Evolutionary conservation across 495 filamentous ascomycete species (phyloP), one percentile per base, ranked within the genome.

Genomic region (Aspergillus diversus): DNA sequence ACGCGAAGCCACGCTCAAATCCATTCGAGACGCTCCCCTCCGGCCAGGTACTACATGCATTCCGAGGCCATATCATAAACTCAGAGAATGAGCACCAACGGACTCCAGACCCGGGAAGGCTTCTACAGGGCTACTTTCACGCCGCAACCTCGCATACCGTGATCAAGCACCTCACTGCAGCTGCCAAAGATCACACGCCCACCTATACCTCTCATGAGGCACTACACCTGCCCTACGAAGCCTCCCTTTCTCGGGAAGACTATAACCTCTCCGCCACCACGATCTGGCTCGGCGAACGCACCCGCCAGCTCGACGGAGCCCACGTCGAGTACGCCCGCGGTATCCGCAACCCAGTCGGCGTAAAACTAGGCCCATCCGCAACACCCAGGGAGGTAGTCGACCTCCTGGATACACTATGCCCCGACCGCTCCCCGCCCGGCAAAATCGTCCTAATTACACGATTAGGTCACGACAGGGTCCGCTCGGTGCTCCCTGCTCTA

Each of bases 11-110:
- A 13, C 59, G 59, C 4, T 62, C 59, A 6, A 55, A 54, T 15
- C 51, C 59, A 9, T 54, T 55, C n/a, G 59, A 62, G 51, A 62
- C 51, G 31, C 33, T 62, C 15, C 21, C 35, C 5, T 54, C 52
- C 4, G 59, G 59, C 15, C 31, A 54, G 16, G 43, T 48, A n/a
- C 33, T 48, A 5, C 52, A 62, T 37, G 52, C 51, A 1, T 62
- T 62, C 39, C 59, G 59, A 0, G 59, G 59, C 2, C 51, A 62
- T 27, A 62, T 48, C n/a, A 47, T 62, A 35, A 62, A 62, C 52
- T 54, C 51, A 27, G 35, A 54, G 7, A n/a, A 54, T 15, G 39
- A 48, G 52, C 35, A 48, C 17, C 34, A 56, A 6, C 49, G 59
- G 7, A 17, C 11, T 0, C 59, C 59, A 8, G 59, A 62, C 27